Percentiles rank a stretch among this genome's conserved stretches.
Conservation (phyloP, 2,329 filamentous ascomycete species). For the Phialophora tarda region DNA sequence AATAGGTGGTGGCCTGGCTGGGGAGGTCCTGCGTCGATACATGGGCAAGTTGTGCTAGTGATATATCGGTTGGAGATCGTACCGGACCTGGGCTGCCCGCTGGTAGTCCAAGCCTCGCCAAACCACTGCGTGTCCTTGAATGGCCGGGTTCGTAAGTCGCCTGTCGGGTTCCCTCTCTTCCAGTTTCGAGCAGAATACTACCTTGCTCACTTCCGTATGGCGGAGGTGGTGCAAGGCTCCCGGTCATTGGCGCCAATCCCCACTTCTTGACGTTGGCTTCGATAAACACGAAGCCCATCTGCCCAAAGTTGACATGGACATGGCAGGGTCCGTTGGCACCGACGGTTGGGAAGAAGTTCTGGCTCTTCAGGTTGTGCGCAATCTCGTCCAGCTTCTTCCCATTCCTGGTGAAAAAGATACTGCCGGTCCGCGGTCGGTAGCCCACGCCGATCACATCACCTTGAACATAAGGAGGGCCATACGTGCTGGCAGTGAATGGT, state of each 20-base stretch:
- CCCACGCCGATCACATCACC: conserved; percentile 96
- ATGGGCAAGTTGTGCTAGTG: conserved; percentile 81
- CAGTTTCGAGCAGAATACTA: conserved; percentile 90
- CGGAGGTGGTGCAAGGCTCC: conserved; percentile 90
- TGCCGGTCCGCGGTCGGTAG: conserved; percentile 90
- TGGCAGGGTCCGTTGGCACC: conserved; percentile 91
- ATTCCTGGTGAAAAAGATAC: conserved; percentile 97
- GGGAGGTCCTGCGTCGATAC: conserved; percentile 65
- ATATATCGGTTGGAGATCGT: conserved; percentile 93
- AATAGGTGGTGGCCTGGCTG: conserved; percentile 69
- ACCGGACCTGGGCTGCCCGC: conserved; percentile 82
- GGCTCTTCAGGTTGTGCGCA: conserved; percentile 86
- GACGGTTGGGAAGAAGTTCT: conserved; percentile 98
- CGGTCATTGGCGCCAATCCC: conserved; percentile 94
- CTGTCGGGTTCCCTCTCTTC: conserved; percentile 61
- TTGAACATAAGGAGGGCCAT: conserved; percentile 84
- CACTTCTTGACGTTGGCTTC: conserved; percentile 99
- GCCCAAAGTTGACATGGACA: conserved; percentile 96
- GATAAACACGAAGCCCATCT: conserved; percentile 98
- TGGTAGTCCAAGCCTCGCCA: conserved; percentile 73
- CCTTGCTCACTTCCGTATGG: conserved; percentile 97
- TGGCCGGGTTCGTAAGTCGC: conserved; percentile 65
- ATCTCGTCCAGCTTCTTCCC: conserved; percentile 97
- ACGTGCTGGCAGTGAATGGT: conserved; percentile 78
- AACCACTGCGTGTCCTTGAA: conserved; percentile 75